phyloP scores from a whole-genome alignment of 805 yeast genomes.

The Cyberlindnera maclurae region DNA sequence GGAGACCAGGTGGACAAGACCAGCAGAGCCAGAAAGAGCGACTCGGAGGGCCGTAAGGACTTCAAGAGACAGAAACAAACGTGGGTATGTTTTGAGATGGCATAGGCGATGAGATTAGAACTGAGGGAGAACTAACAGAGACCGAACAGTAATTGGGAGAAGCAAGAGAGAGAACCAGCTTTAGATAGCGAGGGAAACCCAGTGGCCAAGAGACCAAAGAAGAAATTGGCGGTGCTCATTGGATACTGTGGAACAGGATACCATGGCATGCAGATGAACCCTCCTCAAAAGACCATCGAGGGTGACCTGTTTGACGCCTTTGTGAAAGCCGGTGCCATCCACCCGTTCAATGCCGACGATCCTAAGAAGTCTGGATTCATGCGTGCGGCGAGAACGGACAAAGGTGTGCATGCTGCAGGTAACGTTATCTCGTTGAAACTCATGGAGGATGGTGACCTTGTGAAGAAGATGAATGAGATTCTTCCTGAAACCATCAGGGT shows the following conservation, averaged over 20 bases:
- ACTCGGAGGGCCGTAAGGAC: conserved; percentile 13
- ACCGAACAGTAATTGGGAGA: conserved; percentile 11
- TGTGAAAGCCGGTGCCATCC: conserved; percentile 80
- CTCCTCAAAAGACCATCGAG: conserved; percentile 84
- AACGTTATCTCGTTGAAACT: conserved; percentile 79
- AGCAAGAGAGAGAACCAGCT: conserved; percentile 18
- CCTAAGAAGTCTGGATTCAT: conserved; percentile 81
- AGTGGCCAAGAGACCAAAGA: conserved; percentile 68
- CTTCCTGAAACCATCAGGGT: conserved; percentile 84
- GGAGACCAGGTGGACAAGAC: conserved; percentile 34
- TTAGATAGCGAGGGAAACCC: conserved; percentile 61
- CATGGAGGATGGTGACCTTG: conserved; percentile 70
- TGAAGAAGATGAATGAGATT: conserved; percentile 57
- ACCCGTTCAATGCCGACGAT: conserved; percentile 80
- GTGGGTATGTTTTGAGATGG: conserved; percentile 19
- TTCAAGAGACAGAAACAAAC: conserved; percentile 20
- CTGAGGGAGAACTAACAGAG: conserved; percentile 7
- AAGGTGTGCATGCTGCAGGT: conserved; percentile 98
- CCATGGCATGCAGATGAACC: conserved; percentile 93
- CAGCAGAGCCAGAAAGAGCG: conserved; percentile 22
- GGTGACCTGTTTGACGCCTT: conserved; percentile 82
- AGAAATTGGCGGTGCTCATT: conserved; percentile 81
- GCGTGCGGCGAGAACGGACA: conserved; percentile 87
- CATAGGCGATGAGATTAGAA: neutral
- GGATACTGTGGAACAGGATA: conserved; percentile 97